Evolutionary conservation across 352 stramenopile genomes (phyloP), one percentile per base, ranked within the genome.

Genomic region (Phytophthora rubi): DNA sequence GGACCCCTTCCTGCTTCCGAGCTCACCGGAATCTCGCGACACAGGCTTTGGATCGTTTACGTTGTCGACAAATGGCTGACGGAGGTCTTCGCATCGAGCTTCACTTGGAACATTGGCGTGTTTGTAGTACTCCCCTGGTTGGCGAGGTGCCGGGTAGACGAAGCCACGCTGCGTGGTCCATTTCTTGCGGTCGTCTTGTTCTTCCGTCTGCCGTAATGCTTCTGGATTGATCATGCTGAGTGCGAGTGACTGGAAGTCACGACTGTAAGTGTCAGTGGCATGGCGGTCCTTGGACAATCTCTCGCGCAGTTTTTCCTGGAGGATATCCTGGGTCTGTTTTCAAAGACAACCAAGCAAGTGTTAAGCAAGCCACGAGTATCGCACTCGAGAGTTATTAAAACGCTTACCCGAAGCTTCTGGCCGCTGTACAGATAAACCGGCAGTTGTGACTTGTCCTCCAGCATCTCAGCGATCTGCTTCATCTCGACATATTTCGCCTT

Each of bases 151-250:
- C 4, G 92, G 92, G 61, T 97, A 98, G 45, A 96, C 71, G 52
- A 98, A 98, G 1, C 93, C 93, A 10, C 85, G 75, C 44, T 86
- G 71, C 0, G 93, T 98, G 0, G 92, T 97, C 86, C 89, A 97
- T 48, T 85, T 78, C 30, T 80, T 82, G 45, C 78, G 80, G 2
- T 63, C 51, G 8, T 83, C 75, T 3, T 70, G 71, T 64, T 89
- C 77, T 39, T 91, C 81, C 5, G 71, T 80, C 44, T 84, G 78
- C 4, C 70, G 78, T 28, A 90, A 63, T 13, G 85, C 85, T 13
- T 90, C 80, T 2, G 82, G 75, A 21, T 97, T 91, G 6, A 97
- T 80, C 45, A 96, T 76, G 35, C 87, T 94, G 30, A 97, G 61
- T 9, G 86, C 89, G 55, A 93, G 86, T 39, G 87, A 96, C 61